phyloP scores from a whole-genome alignment of 768 basidiomycete genomes.

The Trametes cinnabarina region DNA sequence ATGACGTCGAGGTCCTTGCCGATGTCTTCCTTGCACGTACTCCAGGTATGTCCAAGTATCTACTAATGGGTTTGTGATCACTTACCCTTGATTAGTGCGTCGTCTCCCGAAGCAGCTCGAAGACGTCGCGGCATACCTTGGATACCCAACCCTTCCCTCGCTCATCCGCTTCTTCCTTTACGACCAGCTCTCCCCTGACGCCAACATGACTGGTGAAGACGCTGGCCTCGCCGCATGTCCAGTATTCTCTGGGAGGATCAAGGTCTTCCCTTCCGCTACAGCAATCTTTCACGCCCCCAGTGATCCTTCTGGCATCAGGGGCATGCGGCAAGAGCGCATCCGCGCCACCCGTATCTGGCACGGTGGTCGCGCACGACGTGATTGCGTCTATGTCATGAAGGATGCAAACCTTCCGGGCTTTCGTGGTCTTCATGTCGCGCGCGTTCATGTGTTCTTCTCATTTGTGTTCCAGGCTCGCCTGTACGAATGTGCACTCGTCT shows the following conservation, averaged over 20 bases:
- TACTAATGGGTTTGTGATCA: no score
- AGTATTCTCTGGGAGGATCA: not conserved
- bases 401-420: constrained; percentile 18
- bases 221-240: no score
- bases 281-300: constrained; percentile 30
- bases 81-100: no score
- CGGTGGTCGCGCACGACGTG: not conserved
- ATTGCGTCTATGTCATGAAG: constrained; percentile 26
- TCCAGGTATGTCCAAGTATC: no score
- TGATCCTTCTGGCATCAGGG: constrained; percentile 24
- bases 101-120: no score
- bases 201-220: no score
- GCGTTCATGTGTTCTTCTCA: constrained; percentile 27
- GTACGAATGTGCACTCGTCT: not conserved
- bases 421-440: constrained; percentile 20
- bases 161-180: no score
- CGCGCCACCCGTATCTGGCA: constrained; percentile 24
- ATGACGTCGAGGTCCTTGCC: no score
- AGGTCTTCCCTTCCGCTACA: constrained; percentile 1
- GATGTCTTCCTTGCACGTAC: no score
- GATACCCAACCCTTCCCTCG: no score
- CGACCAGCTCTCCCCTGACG: no score
- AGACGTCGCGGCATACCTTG: no score
- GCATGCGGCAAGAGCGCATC: constrained; percentile 32
- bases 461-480: constrained; percentile 10